Percentiles rank a stretch among this genome's conserved stretches.
Evolutionary conservation across 345 rosid species (phyloP).

Genomic region (Citrus medica): DNA sequence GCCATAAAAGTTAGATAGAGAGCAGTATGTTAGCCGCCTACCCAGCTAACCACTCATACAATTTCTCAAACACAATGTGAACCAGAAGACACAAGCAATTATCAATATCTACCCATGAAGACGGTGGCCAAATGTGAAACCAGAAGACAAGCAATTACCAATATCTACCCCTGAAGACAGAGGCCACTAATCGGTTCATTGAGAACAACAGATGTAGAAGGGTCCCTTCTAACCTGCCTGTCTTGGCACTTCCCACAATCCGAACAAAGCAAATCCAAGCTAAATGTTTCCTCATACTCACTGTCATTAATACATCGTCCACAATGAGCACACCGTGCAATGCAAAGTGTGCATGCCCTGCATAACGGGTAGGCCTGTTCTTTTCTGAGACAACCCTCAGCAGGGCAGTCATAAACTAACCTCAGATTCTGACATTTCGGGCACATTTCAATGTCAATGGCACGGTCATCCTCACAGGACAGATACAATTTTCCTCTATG

Average conservation of each 20-base stretch:
- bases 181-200: constrained; percentile 20
- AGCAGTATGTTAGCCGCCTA: constrained; percentile 10
- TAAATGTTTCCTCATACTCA: constrained; percentile 84
- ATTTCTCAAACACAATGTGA: constrained; percentile 10
- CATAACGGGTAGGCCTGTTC: constrained; percentile 40
- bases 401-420: constrained; percentile 91
- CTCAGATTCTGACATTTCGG: constrained; percentile 74
- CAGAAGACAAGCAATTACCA: background rate
- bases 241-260: constrained; percentile 48
- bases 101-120: constrained; percentile 39
- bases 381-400: constrained; percentile 63
- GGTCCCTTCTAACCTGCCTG: constrained; percentile 26
- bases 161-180: constrained; percentile 39
- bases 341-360: constrained; percentile 87
- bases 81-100: constrained; percentile 8
- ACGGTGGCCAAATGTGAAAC: constrained; percentile 4
- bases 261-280: constrained; percentile 70
- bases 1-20: constrained; percentile 4
- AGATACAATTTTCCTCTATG: constrained; percentile 53
- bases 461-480: constrained; percentile 69
- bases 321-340: constrained; percentile 75
- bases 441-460: constrained; percentile 82
- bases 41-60: constrained; percentile 11
- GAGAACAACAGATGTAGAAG: constrained; percentile 17
- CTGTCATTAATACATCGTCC: constrained; percentile 79